These are phyloP conservation scores for Penicillium bialowiezense DNA, from an alignment of 495 filamentous ascomycete species.

Conservation along the genomic window DNA sequence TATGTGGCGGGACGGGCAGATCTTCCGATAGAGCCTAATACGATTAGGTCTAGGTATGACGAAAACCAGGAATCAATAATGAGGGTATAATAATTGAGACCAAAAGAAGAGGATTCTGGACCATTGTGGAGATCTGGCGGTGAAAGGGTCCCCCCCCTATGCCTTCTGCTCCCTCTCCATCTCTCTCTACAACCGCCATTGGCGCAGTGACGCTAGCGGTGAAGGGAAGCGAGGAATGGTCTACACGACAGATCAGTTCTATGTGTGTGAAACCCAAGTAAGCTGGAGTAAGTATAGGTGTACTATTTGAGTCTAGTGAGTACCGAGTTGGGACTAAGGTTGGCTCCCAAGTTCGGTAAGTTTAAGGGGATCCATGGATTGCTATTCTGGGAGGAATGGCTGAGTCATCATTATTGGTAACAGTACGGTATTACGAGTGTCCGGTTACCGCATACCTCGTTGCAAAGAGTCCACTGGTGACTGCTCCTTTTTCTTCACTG, in stretches of 20 bases:
- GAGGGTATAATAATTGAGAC: not conserved
- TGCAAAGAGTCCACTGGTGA: not conserved
- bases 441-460: not conserved
- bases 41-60: not conserved
- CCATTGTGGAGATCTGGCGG: conserved; percentile 9
- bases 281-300: too few species aligned
- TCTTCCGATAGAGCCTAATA: conserved; percentile 7
- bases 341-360: too few species aligned
- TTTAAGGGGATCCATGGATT: too few species aligned
- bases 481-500: not conserved
- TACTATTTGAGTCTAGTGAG: not conserved
- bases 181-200: conserved; percentile 3
- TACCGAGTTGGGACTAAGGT: not conserved
- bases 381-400: conserved; percentile 4
- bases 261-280: too few species aligned
- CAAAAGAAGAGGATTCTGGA: conserved; percentile 1
- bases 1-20: conserved; percentile 1
- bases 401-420: conserved; percentile 8
- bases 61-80: not conserved
- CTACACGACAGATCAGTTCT: too few species aligned
- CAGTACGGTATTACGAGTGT: not conserved
- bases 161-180: not conserved
- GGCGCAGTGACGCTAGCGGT: conserved; percentile 5
- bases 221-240: conserved; percentile 2
- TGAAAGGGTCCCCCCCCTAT: conserved; percentile 1